Base-by-base conservation (phyloP, 768 basidiomycete species). In the Suillus paluster region DNA sequence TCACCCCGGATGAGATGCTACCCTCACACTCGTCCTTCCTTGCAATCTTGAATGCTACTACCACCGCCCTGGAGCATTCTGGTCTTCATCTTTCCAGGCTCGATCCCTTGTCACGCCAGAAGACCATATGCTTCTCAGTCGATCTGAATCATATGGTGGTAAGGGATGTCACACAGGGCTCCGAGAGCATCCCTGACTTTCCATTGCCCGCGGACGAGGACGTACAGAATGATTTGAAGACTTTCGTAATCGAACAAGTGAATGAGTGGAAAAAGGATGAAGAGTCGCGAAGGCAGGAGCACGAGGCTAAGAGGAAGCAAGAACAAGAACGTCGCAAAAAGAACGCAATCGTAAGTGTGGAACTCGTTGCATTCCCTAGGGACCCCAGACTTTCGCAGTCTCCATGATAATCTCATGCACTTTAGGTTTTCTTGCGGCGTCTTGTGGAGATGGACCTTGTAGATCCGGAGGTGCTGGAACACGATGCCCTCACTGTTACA, bases 1-100 rank as follows among this genome's bases (percentile, higher is more conserved):
- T 39, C 23, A 55, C 54, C 11, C 54, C 54, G 17, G 54, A 55
- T 27, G 54, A 55, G 25, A 38, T 55, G 54, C 17, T 55, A 10
- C 54, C 54, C 36, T 55, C 54, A 11, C 54, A 55, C 17, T 25
- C 54, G 17, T 55, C 54, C 54, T 55, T 55, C 38, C 54, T 55
- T 55, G 54, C 54, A 17, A 55, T 55, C 5, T 19, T 55, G 2
- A 55, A 55, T 55, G 54, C 25, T 12, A 39, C 54, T 10, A 55
- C 54, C 3, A 2, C 38, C 25, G 38, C 6, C 6, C 17, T 55
- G 11, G 36, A 55, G 36, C 54, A 39, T 39, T 55, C 36, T 15
- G 54, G 54, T 19, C 36, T 55, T 25, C 54, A 39, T 25, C 54
- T 55, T 55, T 39, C 38, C 54, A 55, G 38, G 11, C 54, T 55